Conservation (phyloP, 176 grass and related monocot genomes). For the Triticum turgidum region DNA sequence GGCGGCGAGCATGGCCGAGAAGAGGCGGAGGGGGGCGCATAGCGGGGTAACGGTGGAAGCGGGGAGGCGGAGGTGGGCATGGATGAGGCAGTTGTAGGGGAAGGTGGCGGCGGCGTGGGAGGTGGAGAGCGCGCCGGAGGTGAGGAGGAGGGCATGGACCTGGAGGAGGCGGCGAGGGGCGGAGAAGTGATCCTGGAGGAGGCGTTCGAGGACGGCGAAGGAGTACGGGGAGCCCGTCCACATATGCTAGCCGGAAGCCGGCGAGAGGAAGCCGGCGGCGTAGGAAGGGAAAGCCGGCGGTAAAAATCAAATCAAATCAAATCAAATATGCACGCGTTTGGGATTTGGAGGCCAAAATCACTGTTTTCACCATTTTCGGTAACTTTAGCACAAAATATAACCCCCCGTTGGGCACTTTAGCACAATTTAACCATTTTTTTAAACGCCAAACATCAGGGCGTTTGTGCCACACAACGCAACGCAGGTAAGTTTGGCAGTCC, state of each 20-base stretch:
- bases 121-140: slow-evolving; percentile 48
- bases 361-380: too few species aligned
- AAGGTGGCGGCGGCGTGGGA: slow-evolving; percentile 37
- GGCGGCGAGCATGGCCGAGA: slow-evolving; percentile 52
- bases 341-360: too few species aligned
- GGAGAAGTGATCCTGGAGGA: slow-evolving; percentile 45
- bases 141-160: slow-evolving; percentile 77
- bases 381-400: too few species aligned
- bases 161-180: slow-evolving; percentile 41
- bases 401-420: too few species aligned
- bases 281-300: too few species aligned
- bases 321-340: too few species aligned
- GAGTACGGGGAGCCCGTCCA: not conserved
- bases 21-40: slow-evolving; percentile 45
- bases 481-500: too few species aligned
- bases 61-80: slow-evolving; percentile 41
- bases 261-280: too few species aligned
- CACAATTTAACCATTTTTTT: too few species aligned
- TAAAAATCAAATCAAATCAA: too few species aligned
- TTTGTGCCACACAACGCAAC: too few species aligned
- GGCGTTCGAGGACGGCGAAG: slow-evolving; percentile 26
- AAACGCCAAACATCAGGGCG: too few species aligned
- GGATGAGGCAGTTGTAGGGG: slow-evolving; percentile 73
- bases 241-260: not conserved
- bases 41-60: not conserved